phyloP scores from a whole-genome alignment of 306 rosid genomes.

The Macrotyloma uniflorum region DNA sequence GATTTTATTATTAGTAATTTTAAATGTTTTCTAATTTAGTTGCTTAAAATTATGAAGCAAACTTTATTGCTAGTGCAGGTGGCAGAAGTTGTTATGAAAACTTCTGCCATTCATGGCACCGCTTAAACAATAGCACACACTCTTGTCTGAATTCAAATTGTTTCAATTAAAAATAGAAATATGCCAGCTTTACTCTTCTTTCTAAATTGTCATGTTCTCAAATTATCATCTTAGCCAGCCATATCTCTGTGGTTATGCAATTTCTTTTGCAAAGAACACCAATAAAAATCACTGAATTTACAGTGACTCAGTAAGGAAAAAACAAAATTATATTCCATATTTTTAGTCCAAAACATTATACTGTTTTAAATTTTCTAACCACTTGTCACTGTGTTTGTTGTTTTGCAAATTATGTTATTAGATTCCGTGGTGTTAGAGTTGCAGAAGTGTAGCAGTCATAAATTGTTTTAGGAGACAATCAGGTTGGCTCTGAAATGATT shows the following conservation, averaged over 20 bases:
- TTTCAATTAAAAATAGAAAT: not conserved
- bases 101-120: not conserved
- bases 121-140: not conserved
- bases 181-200: not conserved
- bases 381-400: not conserved
- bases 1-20: no score
- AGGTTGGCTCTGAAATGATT: conserved; percentile 8
- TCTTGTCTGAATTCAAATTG: not conserved
- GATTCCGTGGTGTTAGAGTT: not conserved
- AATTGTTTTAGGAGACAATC: not conserved
- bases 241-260: not conserved
- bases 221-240: not conserved
- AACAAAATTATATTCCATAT: not conserved
- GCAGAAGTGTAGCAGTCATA: not conserved
- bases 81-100: no score
- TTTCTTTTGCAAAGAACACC: not conserved
- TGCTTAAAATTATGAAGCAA: no score
- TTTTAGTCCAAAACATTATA: not conserved
- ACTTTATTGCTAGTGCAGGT: no score
- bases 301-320: not conserved
- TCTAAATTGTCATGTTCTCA: not conserved
- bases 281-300: not conserved
- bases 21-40: no score
- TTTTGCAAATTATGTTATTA: not conserved
- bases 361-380: not conserved